Base-by-base conservation (phyloP, 129 eudicot species). In the Flaveria ramosissima region DNA sequence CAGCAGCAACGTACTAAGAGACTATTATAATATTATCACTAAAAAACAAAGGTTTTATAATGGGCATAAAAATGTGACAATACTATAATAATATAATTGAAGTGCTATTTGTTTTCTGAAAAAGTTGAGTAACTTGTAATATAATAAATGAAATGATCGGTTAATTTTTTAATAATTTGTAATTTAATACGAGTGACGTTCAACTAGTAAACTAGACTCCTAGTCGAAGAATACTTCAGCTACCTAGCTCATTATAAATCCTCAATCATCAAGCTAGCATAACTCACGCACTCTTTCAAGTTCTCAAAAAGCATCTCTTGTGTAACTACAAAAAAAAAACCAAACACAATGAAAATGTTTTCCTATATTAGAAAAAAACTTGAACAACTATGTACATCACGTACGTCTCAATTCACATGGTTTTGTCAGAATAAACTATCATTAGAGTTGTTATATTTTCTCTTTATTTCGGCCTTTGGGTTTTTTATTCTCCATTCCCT, bases 381-480 rank as follows among this genome's bases (percentile, higher is more conserved):
- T 30, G 39, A 30, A 30, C 39, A 30, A 30, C 39, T 30, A 3
- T 30, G 39, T 30, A 19, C 47, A 27, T 77, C 79, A 11, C 16
- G 59, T 56, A 11, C 68, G 24, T 55, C 20, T 53, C 74, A 36
- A 24, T 69, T 41, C 53, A 53, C 21, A 13, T 62, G 74, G 71
- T 51, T 64, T 80, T 36, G 41, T 76, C 43, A 70, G 41, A 79
- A 79, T 50, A 56, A 14, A 27, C 21, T 80, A 32, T 26, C 41
- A 9, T 4, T 66, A 13, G 74, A 80, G 26, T 59, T 87, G 61
- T 42, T 78, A 32, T 89, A 89, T n/a, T 85, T 80, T 52, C n/a
- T 82, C 16, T 47, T 81, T 14, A 68, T 87, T 56, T 85, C 88
- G 14, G 66, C 57, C 1, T 0, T 84, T 2, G 96, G 96, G 1